phyloP scores from a whole-genome alignment of 2,329 filamentous ascomycete species.

The Arthrobotrys sphaeroides region DNA sequence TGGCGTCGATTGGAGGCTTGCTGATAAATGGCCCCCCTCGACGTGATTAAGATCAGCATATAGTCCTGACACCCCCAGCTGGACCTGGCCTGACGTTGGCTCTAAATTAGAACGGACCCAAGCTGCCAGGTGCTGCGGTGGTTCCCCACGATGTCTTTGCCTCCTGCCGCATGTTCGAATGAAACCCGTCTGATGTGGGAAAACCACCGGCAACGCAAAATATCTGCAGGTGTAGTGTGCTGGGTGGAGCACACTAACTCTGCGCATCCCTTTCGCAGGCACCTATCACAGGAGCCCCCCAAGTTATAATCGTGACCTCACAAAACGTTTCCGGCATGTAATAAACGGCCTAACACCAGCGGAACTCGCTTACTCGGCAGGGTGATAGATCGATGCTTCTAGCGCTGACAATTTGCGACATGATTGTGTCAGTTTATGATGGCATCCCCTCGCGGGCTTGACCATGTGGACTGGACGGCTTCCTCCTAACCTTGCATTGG shows the following conservation, averaged over 20 bases:
- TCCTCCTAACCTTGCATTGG: slow-evolving; percentile 17
- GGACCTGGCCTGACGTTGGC: slow-evolving; percentile 23
- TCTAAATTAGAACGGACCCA: slow-evolving; percentile 31
- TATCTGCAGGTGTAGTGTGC: background rate
- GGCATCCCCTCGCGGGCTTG: background rate
- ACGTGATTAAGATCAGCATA: slow-evolving; percentile 33
- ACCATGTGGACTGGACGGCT: slow-evolving; percentile 12
- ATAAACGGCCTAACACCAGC: slow-evolving; percentile 17
- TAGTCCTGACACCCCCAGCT: slow-evolving; percentile 24
- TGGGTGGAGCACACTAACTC: slow-evolving; percentile 9
- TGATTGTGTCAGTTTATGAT: slow-evolving; percentile 13
- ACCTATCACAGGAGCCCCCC: slow-evolving; percentile 5
- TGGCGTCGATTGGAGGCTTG: slow-evolving; percentile 46
- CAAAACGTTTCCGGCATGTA: slow-evolving; percentile 27
- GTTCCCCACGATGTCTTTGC: slow-evolving; percentile 31
- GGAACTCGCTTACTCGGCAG: slow-evolving; percentile 48
- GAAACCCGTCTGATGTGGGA: slow-evolving; percentile 24
- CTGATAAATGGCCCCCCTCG: slow-evolving; percentile 26
- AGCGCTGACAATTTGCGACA: slow-evolving; percentile 46
- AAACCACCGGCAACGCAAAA: slow-evolving; percentile 41
- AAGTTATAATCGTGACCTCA: background rate
- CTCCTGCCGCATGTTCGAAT: slow-evolving; percentile 29
- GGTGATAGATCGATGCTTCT: slow-evolving; percentile 19
- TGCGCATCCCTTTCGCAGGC: slow-evolving; percentile 3
- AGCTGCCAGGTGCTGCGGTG: background rate